Evolutionary conservation across 192 early-diverging fungal species (phyloP).

Genomic region (Allomyces macrogynus): DNA sequence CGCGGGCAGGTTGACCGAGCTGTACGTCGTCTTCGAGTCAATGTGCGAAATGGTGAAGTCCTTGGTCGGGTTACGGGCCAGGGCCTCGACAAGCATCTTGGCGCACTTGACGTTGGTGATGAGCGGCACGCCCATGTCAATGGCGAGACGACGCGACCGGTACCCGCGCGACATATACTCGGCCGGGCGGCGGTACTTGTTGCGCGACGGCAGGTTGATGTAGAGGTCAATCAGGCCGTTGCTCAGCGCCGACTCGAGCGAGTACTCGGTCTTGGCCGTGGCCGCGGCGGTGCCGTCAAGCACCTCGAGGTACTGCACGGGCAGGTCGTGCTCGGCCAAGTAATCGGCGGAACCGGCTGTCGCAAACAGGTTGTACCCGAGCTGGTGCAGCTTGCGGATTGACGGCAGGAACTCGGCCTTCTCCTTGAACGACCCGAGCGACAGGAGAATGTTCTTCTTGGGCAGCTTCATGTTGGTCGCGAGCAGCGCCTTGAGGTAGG

Average conservation of each 20-base stretch:
- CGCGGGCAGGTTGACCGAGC: conserved; percentile 63
- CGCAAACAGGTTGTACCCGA: conserved; percentile 85
- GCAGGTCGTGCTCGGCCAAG: conserved; percentile 80
- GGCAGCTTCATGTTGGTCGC: conserved; percentile 84
- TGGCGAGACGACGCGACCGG: conserved; percentile 85
- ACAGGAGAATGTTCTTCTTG: conserved; percentile 87
- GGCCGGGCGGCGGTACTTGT: conserved; percentile 86
- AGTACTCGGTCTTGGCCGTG: conserved; percentile 63
- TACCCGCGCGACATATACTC: conserved; percentile 90
- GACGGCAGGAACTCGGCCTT: conserved; percentile 89
- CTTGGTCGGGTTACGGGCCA: conserved; percentile 39
- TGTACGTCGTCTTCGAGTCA: conserved; percentile 82
- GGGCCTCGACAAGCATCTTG: conserved; percentile 91
- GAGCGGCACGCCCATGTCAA: conserved; percentile 87
- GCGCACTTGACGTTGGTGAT: conserved; percentile 99
- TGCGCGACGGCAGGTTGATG: conserved; percentile 96
- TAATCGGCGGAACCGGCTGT: conserved; percentile 95
- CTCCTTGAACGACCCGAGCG: conserved; percentile 97
- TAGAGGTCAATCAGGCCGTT: conserved; percentile 96
- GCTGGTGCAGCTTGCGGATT: conserved; percentile 54
- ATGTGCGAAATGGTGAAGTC: conserved; percentile 36
- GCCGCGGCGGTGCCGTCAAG: conserved; percentile 30
- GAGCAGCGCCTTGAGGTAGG: conserved; percentile 85
- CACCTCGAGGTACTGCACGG: conserved; percentile 75
- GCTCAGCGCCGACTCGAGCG: conserved; percentile 78